Evolutionary conservation across 208 protist genomes (phyloP), one percentile per base, ranked within the genome.

Genomic region (Phytomonas francai): DNA sequence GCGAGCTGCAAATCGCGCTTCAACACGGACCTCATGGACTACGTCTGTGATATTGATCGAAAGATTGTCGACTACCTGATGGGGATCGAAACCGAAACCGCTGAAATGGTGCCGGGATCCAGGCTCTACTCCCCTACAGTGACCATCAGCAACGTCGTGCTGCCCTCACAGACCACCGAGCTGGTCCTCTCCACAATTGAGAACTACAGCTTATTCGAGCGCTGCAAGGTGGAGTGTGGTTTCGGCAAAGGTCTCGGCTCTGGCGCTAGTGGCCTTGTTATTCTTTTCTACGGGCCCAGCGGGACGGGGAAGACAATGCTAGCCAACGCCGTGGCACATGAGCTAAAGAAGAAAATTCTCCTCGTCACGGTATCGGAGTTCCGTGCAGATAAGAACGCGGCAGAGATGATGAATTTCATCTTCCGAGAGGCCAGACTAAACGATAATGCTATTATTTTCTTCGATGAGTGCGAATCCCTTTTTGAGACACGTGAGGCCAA

Each of bases 281-380:
- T 97, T 62, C 81, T 97, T 27, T 97, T 97, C 72, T 92, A 94
- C 70, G 94, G 94, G 2, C 89, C 89, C 12, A 92, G 83, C 68
- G 94, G 92, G 19, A 97, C 92, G 1, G 94, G 94, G 16, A 97
- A 97, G 73, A 97, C 94, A 42, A 97, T 97, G 92, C 78, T 96
- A 25, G 90, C 92, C 34, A 96, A 97, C 77, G 94, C 94, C 19
- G 85, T 97, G 11, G 92, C 92, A 59, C 76, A 93, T 65, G 79
- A 97, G 56, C 65, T 97, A 31, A 16, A 84, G 12, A 95, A 97
- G 64, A 88, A 85, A 39, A 79, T 97, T 34, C 77, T 97, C 5
- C 79, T 97, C 25, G 91, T 97, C 29, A 94, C 88, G 57, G 70
- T 95, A 51, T 65, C 83, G 45, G 80, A 95, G 70, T 86, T 97